These are phyloP conservation scores for Tirmania nivea DNA, from an alignment of 495 filamentous ascomycete genomes.

Conservation along the genomic window DNA sequence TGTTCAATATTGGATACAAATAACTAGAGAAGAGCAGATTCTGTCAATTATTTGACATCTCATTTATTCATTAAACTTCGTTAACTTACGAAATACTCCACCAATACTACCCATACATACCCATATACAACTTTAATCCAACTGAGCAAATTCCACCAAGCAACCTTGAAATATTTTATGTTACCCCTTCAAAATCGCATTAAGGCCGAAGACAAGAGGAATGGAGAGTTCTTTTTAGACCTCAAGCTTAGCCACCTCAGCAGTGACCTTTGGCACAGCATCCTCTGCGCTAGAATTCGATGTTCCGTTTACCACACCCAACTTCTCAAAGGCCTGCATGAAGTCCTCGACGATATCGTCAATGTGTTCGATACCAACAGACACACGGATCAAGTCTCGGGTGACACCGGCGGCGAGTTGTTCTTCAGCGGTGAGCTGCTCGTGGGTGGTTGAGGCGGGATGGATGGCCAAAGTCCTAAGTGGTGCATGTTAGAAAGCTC, in stretches of 20 bases:
- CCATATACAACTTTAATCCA: too few species aligned
- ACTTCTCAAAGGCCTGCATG: slow-evolving; percentile 57
- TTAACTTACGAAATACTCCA: too few species aligned
- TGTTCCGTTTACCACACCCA: slow-evolving; percentile 17
- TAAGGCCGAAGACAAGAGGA: neutral
- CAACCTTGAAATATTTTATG: too few species aligned
- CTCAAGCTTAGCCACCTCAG: slow-evolving; percentile 6
- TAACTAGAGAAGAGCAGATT: too few species aligned
- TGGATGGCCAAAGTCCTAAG: slow-evolving; percentile 83
- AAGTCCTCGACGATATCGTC: slow-evolving; percentile 97
- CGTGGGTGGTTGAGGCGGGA: slow-evolving; percentile 89
- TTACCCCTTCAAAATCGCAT: too few species aligned
- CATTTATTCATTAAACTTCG: too few species aligned
- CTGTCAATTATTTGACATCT: too few species aligned
- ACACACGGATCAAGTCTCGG: slow-evolving; percentile 87
- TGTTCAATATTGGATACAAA: too few species aligned
- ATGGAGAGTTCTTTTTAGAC: slow-evolving; percentile 5
- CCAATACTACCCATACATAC: too few species aligned
- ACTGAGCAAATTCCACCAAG: too few species aligned
- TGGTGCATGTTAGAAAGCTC: neutral
- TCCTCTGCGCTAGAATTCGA: neutral
- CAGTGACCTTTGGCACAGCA: slow-evolving; percentile 1
- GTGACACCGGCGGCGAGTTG: slow-evolving; percentile 61
- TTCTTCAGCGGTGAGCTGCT: slow-evolving; percentile 77
- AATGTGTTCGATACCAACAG: slow-evolving; percentile 91